A percentile compares a stretch with the other conserved stretches of the same genome.
These are phyloP conservation scores for Exidia glandulosa DNA, from an alignment of 768 basidiomycete genomes.

Conservation along the genomic window DNA sequence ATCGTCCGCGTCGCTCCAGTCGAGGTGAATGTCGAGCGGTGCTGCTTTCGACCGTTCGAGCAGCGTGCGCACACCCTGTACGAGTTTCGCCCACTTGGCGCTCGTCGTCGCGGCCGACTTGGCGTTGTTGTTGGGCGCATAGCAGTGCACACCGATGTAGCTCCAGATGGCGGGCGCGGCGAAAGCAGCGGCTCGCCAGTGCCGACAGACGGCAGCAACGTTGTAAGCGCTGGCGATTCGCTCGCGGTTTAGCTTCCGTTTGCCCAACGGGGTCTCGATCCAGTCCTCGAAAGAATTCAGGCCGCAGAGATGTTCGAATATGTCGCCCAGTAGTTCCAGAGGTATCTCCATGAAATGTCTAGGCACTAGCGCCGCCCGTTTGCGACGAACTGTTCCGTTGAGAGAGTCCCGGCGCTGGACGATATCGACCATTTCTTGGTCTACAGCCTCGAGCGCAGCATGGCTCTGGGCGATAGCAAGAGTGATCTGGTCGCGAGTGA, in stretches of 20 bases:
- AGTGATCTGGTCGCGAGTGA: not conserved
- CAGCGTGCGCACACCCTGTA: not conserved
- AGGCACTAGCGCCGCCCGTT: not conserved
- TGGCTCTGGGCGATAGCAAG: not conserved
- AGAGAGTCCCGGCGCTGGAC: not conserved
- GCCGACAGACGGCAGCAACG: not conserved
- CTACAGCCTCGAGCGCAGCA: not conserved
- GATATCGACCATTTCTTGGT: not conserved
- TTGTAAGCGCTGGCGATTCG: not conserved
- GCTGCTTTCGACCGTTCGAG: not conserved
- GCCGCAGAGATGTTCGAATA: not conserved
- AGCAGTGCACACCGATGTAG: not conserved
- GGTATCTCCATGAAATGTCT: not conserved
- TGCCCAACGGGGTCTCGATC: not conserved
- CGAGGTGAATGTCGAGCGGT: not conserved
- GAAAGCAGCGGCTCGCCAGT: not conserved
- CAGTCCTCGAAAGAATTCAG: not conserved
- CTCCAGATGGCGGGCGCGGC: not conserved
- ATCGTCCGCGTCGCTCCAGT: not conserved
- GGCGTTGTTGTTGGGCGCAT: not conserved
- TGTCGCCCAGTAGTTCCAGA: not conserved
- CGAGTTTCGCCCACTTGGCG: not conserved
- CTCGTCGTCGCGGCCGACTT: not conserved
- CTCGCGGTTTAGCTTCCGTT: not conserved
- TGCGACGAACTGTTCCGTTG: not conserved